Percentiles rank a stretch among this genome's conserved stretches.
Evolutionary conservation across 2,329 filamentous ascomycete genomes (phyloP).

Genomic region (Aspergillus fischeri): DNA sequence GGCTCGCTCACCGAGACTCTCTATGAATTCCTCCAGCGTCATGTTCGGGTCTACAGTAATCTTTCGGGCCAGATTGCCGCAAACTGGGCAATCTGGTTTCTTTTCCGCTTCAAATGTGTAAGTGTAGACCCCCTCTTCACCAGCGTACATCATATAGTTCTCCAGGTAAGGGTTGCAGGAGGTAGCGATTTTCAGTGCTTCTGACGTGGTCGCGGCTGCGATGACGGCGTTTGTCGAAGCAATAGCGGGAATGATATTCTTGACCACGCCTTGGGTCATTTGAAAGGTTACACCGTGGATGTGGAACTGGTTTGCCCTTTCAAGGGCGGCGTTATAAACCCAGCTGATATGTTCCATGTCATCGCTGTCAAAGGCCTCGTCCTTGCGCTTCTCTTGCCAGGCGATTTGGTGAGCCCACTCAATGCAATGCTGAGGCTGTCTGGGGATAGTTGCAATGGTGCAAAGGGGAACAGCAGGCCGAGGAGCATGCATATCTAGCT

Average conservation of each 20-base stretch:
- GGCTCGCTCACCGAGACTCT: constrained; percentile 74
- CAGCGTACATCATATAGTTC: constrained; percentile 99
- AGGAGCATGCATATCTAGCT: constrained; percentile 98
- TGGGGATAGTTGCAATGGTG: constrained; percentile 91
- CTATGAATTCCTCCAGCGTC: constrained; percentile 80
- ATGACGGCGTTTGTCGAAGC: constrained; percentile 97
- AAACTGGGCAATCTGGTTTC: constrained; percentile 93
- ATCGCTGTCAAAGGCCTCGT: constrained; percentile 85
- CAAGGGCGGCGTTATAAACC: constrained; percentile 81
- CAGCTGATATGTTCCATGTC: constrained; percentile 97
- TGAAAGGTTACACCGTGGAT: constrained; percentile 92
- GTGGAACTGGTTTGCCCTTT: constrained; percentile 79
- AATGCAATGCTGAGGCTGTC: constrained; percentile 95
- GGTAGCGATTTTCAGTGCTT: constrained; percentile 91
- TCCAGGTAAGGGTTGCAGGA: constrained; percentile 75
- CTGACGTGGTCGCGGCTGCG: constrained; percentile 91
- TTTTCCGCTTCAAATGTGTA: constrained; percentile 95
- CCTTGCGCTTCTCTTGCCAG: constrained; percentile 83
- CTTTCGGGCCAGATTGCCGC: constrained; percentile 74
- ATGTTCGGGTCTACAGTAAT: constrained; percentile 65
- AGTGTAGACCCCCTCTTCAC: constrained; percentile 92
- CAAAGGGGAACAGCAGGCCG: constrained; percentile 93
- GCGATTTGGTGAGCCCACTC: constrained; percentile 99
- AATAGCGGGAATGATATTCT: constrained; percentile 98
- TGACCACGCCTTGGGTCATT: constrained; percentile 94